Evolutionary conservation across 352 stramenopile species (phyloP).

Genomic region (Phytophthora cryptogea): DNA sequence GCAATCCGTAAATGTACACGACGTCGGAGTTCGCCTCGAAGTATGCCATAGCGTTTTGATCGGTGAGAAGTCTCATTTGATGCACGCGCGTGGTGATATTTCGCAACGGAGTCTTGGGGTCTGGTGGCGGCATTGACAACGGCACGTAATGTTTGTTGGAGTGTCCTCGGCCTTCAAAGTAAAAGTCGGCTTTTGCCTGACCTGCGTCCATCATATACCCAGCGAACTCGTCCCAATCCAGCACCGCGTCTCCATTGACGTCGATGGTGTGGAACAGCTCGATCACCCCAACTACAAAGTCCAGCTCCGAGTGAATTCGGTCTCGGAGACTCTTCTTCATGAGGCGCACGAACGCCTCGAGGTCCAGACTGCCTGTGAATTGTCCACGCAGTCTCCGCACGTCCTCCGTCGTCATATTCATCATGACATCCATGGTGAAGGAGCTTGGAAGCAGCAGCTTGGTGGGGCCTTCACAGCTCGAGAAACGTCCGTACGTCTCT

Average conservation of each 20-base stretch:
- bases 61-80: conserved; percentile 50
- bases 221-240: conserved; percentile 93
- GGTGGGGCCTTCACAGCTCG: background rate
- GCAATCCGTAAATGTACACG: conserved; percentile 64
- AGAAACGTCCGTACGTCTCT: conserved; percentile 7
- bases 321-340: conserved; percentile 74
- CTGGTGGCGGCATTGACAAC: conserved; percentile 38
- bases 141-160: conserved; percentile 45
- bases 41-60: conserved; percentile 68
- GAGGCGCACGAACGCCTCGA: conserved; percentile 74
- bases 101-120: conserved; percentile 56
- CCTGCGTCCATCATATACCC: conserved; percentile 85
- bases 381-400: conserved; percentile 59
- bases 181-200: conserved; percentile 59
- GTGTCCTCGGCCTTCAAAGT: conserved; percentile 36
- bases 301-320: conserved; percentile 67
- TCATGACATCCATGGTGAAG: conserved; percentile 78
- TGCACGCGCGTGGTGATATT: conserved; percentile 52
- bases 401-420: conserved; percentile 85
- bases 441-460: background rate
- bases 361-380: conserved; percentile 51
- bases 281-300: conserved; percentile 85
- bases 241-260: conserved; percentile 83
- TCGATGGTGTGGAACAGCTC: conserved; percentile 92
- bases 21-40: conserved; percentile 72